Base-by-base conservation (phyloP, 805 yeast species). In the Metschnikowia matae region DNA sequence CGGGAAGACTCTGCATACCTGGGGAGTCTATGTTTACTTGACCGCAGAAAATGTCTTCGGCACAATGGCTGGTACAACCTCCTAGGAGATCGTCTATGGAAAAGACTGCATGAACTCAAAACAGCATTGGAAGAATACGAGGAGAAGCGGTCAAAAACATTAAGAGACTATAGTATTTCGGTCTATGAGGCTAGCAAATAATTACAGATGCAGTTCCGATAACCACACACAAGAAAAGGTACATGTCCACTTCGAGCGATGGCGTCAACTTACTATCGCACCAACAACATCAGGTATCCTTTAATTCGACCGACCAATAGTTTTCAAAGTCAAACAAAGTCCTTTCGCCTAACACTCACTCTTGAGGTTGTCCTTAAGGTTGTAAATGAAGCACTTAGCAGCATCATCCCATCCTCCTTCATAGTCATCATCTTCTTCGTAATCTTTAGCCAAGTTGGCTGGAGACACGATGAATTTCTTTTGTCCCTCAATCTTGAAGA, bases 41-140 rank as follows among this genome's bases (percentile, higher is more conserved):
- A 83, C 44, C 77, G 77, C 52, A 71, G 76, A 48, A 82, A 80
- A 55, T 84, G 89, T 61, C 60, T 61, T 3, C 75, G 78, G 43
- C 89, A 84, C 54, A 70, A 66, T 44, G 78, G 80, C 1, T 79
- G 84, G 83, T 66, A 68, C 62, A 68, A 64, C 48, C 62, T 74
- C 40, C 50, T 65, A 6, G 58, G 60, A 26, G 78, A 74, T 53
- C 70, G 68, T 44, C 45, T 68, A 14, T 51, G 61, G 48, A 69
- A 61, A 45, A 48, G 53, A 20, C 52, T 60, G 44, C 70, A 67
- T 42, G 72, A 71, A 42, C 64, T 78, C 31, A 70, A 69, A 34
- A 40, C 62, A 26, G 64, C 67, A 17, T 42, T 73, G n/a, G 64
- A 61, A 4, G 64, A 60, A 18, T 57, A 68, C 6, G 60, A 64